phyloP scores from a whole-genome alignment of 2,329 filamentous ascomycete genomes.

The Colletotrichum shisoi region DNA sequence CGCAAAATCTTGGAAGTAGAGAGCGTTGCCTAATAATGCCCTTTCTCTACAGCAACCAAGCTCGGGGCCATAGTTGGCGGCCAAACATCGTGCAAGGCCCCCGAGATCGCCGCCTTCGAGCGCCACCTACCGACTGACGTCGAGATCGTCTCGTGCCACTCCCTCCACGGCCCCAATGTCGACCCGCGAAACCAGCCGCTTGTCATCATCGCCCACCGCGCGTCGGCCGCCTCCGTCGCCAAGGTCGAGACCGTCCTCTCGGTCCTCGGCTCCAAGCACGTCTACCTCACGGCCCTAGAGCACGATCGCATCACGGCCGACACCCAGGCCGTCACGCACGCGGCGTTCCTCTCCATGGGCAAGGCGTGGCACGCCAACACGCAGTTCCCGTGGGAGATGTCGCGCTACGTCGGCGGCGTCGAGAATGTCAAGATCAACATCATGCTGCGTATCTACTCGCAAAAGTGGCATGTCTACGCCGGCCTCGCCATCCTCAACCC shows the following conservation, averaged over 20 bases:
- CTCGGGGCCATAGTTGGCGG: conserved; percentile 94
- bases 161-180: conserved; percentile 90
- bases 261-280: conserved; percentile 84
- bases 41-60: conserved; percentile 75
- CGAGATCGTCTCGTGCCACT: conserved; percentile 94
- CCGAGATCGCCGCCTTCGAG: conserved; percentile 93
- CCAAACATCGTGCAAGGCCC: conserved; percentile 97
- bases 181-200: conserved; percentile 89
- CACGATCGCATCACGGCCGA: conserved; percentile 98
- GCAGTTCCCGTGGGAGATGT: conserved; percentile 96
- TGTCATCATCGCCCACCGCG: conserved; percentile 92
- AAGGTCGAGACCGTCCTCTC: conserved; percentile 84
- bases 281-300: conserved; percentile 83
- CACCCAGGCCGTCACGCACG: conserved; percentile 97
- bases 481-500: conserved; percentile 97
- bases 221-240: conserved; percentile 75
- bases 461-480: conserved; percentile 99
- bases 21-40: conserved; percentile 19
- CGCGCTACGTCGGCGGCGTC: conserved; percentile 95
- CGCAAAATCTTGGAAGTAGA: not conserved
- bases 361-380: conserved; percentile 95
- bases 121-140: conserved; percentile 86
- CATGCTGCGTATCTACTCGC: conserved; percentile 94
- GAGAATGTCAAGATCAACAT: conserved; percentile 99
- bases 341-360: conserved; percentile 96